Evolutionary conservation across 164 flowering plant species (phyloP), one percentile per base, ranked within the genome.

Genomic region (Macadamia tetraphylla): DNA sequence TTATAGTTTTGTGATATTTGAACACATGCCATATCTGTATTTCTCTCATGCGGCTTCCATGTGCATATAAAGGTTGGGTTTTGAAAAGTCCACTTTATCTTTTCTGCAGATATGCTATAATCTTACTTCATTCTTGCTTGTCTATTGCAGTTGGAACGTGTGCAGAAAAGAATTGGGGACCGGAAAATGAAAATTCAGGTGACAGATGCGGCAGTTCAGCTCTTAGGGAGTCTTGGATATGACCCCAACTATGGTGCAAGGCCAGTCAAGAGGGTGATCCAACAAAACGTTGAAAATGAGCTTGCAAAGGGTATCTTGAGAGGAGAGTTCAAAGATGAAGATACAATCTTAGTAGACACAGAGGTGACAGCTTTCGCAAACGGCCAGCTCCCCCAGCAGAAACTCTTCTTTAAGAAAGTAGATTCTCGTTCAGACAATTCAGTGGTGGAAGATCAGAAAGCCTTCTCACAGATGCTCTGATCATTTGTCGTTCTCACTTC

Each of bases 181-280:
- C 78, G 89, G 59, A 94, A 94, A 78, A 90, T 90, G 80, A 89
- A 78, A 74, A 68, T 94, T 14, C 35, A 71, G 58, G 94, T 92
- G 71, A 90, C 79, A 1, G 99, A 92, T 9, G 85, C 86, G 4
- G 98, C 97, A 9, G 67, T 94, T 32, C 65, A 89, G 76, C 85
- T 92, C 5, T 82, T 94, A 3, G 99, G 94, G 12, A 83, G 74
- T 69, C 94, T 94, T 31, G 99, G 98, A 9, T 92, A 94, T 67
- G 99, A 94, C 65, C 97, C 97, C 8, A 92, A 81, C 81, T 94
- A 94, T 64, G 99, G 99, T 31, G 99, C 99, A 14, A 81, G 99
- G 74, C 97, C 97, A 1, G 97, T 92, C 18, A 94, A 94, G 82
- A 83, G 97, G 9, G 96, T 90, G 70, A 92, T 92, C 71, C 99